A percentile compares a stretch with the other conserved stretches of the same genome.
Conservation (phyloP, 1,139 yeast genomes). For the Blastobotrys proliferans region DNA sequence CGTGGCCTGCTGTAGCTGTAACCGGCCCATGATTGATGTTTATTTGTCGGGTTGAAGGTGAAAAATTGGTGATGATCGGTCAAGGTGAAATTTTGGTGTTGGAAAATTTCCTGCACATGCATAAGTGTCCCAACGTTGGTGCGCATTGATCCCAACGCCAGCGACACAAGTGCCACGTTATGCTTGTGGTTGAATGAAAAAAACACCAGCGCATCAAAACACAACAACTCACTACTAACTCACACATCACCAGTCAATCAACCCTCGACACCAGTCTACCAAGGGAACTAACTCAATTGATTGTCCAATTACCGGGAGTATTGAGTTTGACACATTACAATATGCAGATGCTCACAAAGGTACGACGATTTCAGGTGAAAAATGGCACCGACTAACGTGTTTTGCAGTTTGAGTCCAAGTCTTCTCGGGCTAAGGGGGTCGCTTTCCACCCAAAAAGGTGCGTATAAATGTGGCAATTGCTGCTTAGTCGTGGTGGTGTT, state of each 20-base stretch:
- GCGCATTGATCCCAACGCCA: neutral
- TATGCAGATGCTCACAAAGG: constrained; percentile 94
- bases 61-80: too few species aligned
- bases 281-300: too few species aligned
- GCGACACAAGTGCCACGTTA: neutral
- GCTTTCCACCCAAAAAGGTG: constrained; percentile 90
- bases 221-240: neutral
- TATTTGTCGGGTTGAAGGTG: too few species aligned
- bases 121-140: constrained; percentile 1
- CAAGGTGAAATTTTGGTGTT: too few species aligned
- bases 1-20: neutral
- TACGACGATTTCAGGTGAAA: constrained; percentile 29
- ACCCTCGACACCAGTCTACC: too few species aligned
- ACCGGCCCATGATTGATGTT: too few species aligned
- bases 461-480: constrained; percentile 24
- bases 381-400: neutral
- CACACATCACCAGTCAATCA: neutral
- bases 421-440: constrained; percentile 97
- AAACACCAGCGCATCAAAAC: too few species aligned
- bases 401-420: constrained; percentile 86
- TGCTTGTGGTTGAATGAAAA: too few species aligned
- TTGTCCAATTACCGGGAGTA: too few species aligned
- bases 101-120: too few species aligned
- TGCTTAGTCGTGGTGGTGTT: neutral
- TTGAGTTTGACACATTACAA: too few species aligned